A percentile compares a stretch with the other conserved stretches of the same genome.
Conservation (phyloP, 2,329 filamentous ascomycete genomes). For the Metarhizium anisopliae region DNA sequence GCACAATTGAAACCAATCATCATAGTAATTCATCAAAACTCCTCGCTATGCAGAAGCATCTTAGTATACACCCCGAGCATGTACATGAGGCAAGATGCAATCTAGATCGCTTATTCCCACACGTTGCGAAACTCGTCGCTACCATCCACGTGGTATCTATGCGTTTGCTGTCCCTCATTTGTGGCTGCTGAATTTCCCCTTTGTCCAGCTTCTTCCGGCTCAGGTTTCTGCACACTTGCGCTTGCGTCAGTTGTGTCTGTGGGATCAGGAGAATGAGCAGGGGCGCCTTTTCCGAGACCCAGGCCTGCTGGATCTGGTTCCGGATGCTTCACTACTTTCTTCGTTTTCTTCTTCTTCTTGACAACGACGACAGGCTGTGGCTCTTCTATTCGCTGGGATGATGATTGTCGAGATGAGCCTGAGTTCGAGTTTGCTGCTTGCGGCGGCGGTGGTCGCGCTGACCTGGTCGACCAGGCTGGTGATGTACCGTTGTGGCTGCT, state of each 20-base stretch:
- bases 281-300: conserved; percentile 15
- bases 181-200: conserved; percentile 7
- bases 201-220: conserved; percentile 11
- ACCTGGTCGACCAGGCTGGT: conserved; percentile 14
- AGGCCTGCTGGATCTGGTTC: conserved; percentile 21
- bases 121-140: conserved; percentile 37
- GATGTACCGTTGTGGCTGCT: conserved; percentile 19
- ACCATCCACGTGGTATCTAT: conserved; percentile 23
- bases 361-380: conserved; percentile 21
- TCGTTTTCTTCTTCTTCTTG: conserved; percentile 29
- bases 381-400: conserved; percentile 10
- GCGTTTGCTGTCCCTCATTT: conserved; percentile 6
- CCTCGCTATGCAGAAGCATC: conserved; percentile 16
- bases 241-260: background rate
- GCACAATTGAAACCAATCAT: background rate
- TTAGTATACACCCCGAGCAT: background rate
- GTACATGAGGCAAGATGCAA: background rate
- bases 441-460: conserved; percentile 13
- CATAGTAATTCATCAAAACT: conserved; percentile 10
- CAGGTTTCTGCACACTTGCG: conserved; percentile 1
- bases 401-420: background rate
- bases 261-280: conserved; percentile 1
- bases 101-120: conserved; percentile 20
- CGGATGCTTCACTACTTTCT: conserved; percentile 24
- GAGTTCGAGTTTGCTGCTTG: background rate